Evolutionary conservation across 139 green algal genomes (phyloP).

Genomic region (Volvox africanus): DNA sequence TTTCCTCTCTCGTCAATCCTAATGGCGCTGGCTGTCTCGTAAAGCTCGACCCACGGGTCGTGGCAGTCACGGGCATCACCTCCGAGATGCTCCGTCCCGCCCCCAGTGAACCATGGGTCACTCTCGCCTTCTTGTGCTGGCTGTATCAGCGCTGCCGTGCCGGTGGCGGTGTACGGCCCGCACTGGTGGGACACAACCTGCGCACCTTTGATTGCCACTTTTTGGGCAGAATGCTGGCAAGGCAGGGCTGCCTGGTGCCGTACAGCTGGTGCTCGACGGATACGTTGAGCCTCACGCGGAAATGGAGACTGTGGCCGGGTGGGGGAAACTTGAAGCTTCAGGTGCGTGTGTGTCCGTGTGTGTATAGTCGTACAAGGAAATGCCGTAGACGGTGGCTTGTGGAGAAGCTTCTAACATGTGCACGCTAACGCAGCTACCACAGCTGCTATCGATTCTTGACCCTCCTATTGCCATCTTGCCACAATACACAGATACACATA

Average conservation of each 20-base stretch:
- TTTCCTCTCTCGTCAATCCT: conserved; percentile 28
- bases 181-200: conserved; percentile 32
- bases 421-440: no score
- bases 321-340: neutral
- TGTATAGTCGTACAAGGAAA: no score
- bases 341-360: neutral
- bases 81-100: neutral
- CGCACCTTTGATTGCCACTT: neutral
- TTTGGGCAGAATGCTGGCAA: neutral
- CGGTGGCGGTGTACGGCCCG: conserved; percentile 18
- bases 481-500: no score
- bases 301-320: neutral
- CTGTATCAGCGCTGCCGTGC: conserved; percentile 48
- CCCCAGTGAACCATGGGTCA: neutral
- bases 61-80: neutral
- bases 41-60: neutral
- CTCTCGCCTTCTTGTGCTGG: conserved; percentile 20
- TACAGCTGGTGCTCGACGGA: conserved; percentile 23
- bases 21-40: neutral
- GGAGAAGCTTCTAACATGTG: no score
- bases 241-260: conserved; percentile 30
- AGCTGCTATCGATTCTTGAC: no score
- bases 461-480: no score
- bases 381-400: no score
- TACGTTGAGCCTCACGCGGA: neutral